These are phyloP conservation scores for Wallacemonas sp. DNA, from an alignment of 208 protist genomes.

Conservation along the genomic window DNA sequence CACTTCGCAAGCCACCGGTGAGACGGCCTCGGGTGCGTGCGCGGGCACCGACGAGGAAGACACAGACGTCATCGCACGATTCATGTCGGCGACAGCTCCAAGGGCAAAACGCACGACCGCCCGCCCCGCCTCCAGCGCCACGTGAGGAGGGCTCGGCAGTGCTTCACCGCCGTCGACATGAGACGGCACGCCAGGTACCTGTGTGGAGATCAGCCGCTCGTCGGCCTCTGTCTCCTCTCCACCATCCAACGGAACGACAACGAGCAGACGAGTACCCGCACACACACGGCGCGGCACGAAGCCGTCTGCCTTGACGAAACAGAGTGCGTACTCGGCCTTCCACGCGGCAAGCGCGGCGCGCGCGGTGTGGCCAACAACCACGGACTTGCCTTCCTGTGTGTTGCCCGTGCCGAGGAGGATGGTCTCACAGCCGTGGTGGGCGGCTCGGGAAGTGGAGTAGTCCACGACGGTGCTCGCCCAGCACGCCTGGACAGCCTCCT, in stretches of 20 bases:
- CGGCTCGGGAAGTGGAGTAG: conserved; percentile 28
- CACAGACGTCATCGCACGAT: too few relatives aligned
- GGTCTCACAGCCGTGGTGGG: conserved; percentile 34
- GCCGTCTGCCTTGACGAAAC: conserved; percentile 70
- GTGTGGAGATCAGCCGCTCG: neutral
- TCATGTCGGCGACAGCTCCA: too few relatives aligned
- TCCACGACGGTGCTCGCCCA: conserved; percentile 20
- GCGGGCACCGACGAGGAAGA: too few relatives aligned
- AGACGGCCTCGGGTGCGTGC: too few relatives aligned
- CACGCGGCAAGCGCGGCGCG: conserved; percentile 19
- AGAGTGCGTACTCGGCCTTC: conserved; percentile 28
- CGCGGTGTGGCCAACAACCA: conserved; percentile 39
- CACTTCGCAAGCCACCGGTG: too few relatives aligned
- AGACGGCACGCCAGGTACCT: neutral
- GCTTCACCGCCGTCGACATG: neutral
- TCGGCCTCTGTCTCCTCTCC: conserved; percentile 1
- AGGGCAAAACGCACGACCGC: conserved; percentile 17
- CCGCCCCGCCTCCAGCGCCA: conserved; percentile 6
- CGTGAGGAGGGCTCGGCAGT: neutral
- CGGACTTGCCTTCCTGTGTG: conserved; percentile 43
- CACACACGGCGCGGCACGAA: conserved; percentile 34
- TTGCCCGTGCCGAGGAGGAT: conserved; percentile 66
- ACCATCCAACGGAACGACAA: conserved; percentile 21
- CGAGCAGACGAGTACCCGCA: conserved; percentile 24
- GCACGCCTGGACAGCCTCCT: conserved; percentile 14